Evolutionary conservation across 768 basidiomycete species (phyloP), one percentile per base, ranked within the genome.

Genomic region (Coprinopsis marcescibilis): DNA sequence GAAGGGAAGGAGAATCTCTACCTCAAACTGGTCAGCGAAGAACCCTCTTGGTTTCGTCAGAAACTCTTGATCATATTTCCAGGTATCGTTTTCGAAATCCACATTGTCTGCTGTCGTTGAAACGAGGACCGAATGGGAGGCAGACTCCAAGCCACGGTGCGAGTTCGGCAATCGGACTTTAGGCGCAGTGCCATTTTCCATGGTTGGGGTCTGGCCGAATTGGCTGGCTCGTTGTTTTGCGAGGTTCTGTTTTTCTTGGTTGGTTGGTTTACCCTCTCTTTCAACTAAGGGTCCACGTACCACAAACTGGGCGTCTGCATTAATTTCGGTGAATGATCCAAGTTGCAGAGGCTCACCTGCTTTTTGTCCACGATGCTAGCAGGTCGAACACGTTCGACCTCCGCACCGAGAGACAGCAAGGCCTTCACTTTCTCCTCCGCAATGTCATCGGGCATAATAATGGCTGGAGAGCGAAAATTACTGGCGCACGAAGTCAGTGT

Each of bases 1-100:
- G 25, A 27, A 26, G 36, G 10, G 15, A 23, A 36, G 20, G 26
- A 8, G 14, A 26, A 11, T 17, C 46, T 60, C 14, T 35, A 67
- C 73, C 65, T 97, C 95, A 49, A 99, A 98, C 65, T 99, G 96
- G 61, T 99, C 92, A 3, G 92, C 91, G 57, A 98, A 99, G 66
- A 85, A 88, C 0, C 93, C 95, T 52, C 88, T 71, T 2, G 88
- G 85, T 56, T 74, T 73, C 41, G 57, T 63, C 14, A 67, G 50
- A 19, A 77, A 63, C 33, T 75, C 71, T 37, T 68, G 70, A 21
- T 63, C 60, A 2, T 75, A 68, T 26, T 64, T 52, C 17, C 64
- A 65, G 27, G 63, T 60, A 43, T 56, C 51, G 5, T 61, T 55
- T 27, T 68, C 64, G 46, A 76, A 67, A 40, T 71, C 56, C 8